Percentiles rank a stretch among this genome's conserved stretches.
phyloP scores from a whole-genome alignment of 1,284 basidiomycete species.

The Megacollybia platyphylla region DNA sequence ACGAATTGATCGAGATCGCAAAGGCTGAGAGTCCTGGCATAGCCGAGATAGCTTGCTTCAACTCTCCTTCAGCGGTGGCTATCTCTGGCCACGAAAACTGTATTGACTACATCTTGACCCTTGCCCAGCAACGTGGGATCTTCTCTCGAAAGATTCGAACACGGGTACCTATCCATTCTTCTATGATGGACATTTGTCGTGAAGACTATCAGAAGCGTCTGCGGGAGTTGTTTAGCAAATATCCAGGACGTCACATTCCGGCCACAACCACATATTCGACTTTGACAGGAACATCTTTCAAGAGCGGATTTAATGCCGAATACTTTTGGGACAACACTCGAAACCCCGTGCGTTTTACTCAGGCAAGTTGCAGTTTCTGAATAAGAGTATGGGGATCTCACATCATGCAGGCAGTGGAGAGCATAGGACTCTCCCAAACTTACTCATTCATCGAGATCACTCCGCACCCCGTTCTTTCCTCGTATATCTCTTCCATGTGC shows the following conservation, averaged over 20 bases:
- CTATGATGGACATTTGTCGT: conserved; percentile 18
- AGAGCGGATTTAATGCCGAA: background rate
- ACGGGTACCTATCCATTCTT: conserved; percentile 18
- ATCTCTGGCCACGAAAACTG: background rate
- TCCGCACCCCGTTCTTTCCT: conserved; percentile 4
- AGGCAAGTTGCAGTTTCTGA: background rate
- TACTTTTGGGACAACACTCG: conserved; percentile 5
- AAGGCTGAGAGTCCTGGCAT: conserved; percentile 8
- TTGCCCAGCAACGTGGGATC: conserved; percentile 10
- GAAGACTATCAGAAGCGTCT: background rate
- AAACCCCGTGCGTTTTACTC: conserved; percentile 2
- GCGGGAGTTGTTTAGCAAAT: background rate
- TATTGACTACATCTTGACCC: background rate
- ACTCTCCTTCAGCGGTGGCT: conserved; percentile 8
- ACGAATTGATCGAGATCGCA: conserved; percentile 11
- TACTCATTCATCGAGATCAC: conserved; percentile 2
- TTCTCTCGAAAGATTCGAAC: conserved; percentile 18
- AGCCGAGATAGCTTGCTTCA: conserved; percentile 19
- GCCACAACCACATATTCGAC: conserved; percentile 1
- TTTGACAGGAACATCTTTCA: conserved; percentile 2
- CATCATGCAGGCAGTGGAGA: too few species aligned
- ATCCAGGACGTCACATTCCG: too few species aligned
- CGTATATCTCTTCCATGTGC: background rate
- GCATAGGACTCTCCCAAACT: background rate
- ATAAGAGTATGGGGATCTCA: background rate